Evolutionary conservation across 2,329 filamentous ascomycete genomes (phyloP), one percentile per base, ranked within the genome.

Genomic region (Exophiala alcalophila): DNA sequence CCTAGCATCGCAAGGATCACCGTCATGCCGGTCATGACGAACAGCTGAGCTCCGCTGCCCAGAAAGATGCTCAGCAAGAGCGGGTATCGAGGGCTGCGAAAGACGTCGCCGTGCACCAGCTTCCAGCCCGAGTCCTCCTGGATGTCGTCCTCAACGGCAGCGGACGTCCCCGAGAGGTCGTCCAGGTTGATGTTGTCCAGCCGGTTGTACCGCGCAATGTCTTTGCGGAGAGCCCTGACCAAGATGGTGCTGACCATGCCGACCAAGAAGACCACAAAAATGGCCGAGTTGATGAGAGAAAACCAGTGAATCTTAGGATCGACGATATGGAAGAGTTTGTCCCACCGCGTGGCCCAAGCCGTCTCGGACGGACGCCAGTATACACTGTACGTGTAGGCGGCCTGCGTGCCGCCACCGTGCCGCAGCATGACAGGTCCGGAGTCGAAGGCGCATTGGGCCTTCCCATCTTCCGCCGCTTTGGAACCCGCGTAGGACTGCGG

Each of bases 291-390:
- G 68, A 97, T 86, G 35, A 98, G 80, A 47, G 90, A 96, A 71
- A 97, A 95, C 92, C 92, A 98, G 66, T 98, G 92, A 57, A 98
- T 97, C 72, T 92, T 94, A 38, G 92, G 90, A 64, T 97, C 90
- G 61, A 90, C 94, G 20, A 98, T 91, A 60, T 97, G 91, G 24
- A 98, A 76, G 63, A 97, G 97, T 68, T 95, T 97, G 73, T 98
- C 92, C 92, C 92, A 98, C 53, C 92, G 80, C 9, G 92, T 98
- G 19, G 92, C 92, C 83, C 94, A 98, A 1, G 85, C 86, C 1
- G 90, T 97, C 1, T 76, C 61, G 1, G 89, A 96, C 54, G 81
- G 79, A 44, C 76, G 78, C 92, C 92, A 98, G 66, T 83, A 85
- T 10, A 97, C 87, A 54, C 85, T 88, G 70, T 98, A 98, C 4